Base-by-base conservation (phyloP, 2,329 filamentous ascomycete genomes). In the Penicillium sp. region DNA sequence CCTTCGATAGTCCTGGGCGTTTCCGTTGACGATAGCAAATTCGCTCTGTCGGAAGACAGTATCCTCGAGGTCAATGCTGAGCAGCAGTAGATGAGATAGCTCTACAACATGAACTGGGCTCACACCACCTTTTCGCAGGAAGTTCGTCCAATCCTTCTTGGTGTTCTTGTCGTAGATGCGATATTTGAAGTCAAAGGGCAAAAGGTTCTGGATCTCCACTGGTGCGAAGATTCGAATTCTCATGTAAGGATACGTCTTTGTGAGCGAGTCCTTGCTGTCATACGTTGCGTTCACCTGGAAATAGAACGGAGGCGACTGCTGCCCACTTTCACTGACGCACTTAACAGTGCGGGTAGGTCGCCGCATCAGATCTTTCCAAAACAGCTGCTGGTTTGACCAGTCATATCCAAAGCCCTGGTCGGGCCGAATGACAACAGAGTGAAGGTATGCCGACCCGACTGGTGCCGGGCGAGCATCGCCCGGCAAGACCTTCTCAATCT, bases 141-240 rank as follows among this genome's bases (percentile, higher is more conserved):
- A 98, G 64, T 98, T 98, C 4, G 88, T 94, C 93, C 93, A 98
- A 63, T 98, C 93, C 63, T 94, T 95, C 74, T 91, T 94, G 0
- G 90, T 96, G 64, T 95, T 94, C 71, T 94, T 96, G 72, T 98
- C 93, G 60, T 97, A 98, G 39, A 98, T 97, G 39, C 91, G 83
- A 65, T 98, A 98, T 67, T 98, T 97, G 80, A 98, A 98, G 67
- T 98, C 93, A 60, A 93, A 97, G 0, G 93, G 93, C 25, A 98
- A 71, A 29, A 98, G 72, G 52, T 98, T 98, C 64, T 98, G 91
- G 4, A 98, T 77, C 34, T 95, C 91, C 10, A 98, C 81, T 0
- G 94, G 93, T 0, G 93, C 91, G 16, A 88, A 94, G 2, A 98
- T 78, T 52, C 90, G 87, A 50, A 98, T 77, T 43, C 82, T 83